These are phyloP conservation scores for Emmonsia crescens DNA, from an alignment of 2,329 filamentous ascomycete genomes.

Conservation along the genomic window DNA sequence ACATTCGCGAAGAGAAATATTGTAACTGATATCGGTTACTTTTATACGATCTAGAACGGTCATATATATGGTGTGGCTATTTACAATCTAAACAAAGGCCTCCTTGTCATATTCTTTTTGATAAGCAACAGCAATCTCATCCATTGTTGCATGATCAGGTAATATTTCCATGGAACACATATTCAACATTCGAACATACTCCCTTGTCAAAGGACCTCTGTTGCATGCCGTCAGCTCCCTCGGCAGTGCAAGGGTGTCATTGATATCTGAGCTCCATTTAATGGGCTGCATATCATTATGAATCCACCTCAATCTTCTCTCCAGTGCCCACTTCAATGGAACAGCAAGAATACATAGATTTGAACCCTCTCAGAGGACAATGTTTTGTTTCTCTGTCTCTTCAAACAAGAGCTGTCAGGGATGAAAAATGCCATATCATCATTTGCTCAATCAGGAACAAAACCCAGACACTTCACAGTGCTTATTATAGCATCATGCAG, in stretches of 20 bases:
- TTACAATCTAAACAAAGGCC: too few species aligned
- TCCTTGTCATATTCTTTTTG: slow-evolving; percentile 13
- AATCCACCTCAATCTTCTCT: slow-evolving; percentile 8
- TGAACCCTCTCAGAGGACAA: slow-evolving; percentile 7
- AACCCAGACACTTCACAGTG: background rate
- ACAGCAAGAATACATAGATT: slow-evolving; percentile 7
- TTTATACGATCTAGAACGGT: slow-evolving; percentile 16
- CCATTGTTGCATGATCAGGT: slow-evolving; percentile 5
- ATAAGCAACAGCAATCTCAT: slow-evolving; percentile 7
- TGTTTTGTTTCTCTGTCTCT: slow-evolving; percentile 7
- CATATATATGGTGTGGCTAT: too few species aligned
- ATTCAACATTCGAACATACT: slow-evolving; percentile 7
- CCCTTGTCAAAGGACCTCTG: slow-evolving; percentile 4
- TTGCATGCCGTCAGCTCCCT: slow-evolving; percentile 3
- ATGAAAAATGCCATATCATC: slow-evolving; percentile 8
- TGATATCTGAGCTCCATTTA: slow-evolving; percentile 4
- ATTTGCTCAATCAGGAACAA: slow-evolving; percentile 6
- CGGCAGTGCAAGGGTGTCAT: slow-evolving; percentile 8
- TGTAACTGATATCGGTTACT: slow-evolving; percentile 13
- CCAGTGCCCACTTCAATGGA: slow-evolving; percentile 10
- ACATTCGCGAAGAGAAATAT: slow-evolving; percentile 13
- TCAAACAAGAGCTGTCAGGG: slow-evolving; percentile 4
- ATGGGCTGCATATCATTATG: background rate
- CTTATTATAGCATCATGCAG: background rate
- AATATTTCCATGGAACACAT: slow-evolving; percentile 7